Evolutionary conservation across 768 basidiomycete genomes (phyloP), one percentile per base, ranked within the genome.

Genomic region (Boletus vinaceobasis): DNA sequence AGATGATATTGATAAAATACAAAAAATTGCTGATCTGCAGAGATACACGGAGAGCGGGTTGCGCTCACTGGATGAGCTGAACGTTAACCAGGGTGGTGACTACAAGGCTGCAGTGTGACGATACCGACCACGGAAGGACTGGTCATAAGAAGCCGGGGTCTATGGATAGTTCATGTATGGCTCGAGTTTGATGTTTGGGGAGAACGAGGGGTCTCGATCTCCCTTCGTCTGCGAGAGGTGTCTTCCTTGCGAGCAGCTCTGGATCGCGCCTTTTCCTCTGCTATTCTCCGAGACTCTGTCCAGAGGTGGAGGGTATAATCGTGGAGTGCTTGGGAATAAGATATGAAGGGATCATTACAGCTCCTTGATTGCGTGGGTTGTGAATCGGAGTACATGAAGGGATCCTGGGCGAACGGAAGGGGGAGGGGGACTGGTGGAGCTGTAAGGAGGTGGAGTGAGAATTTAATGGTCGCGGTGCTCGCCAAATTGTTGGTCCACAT

Each of bases 291-390:
- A 6, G 85, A 84, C 64, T 87, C 83, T 48, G 81, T 80, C 85
- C 86, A 87, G 47, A 86, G 76, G 39, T 67, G 75, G 48, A 87
- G 77, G 29, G 87, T 88, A 57, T 86, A 87, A 52, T 85, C 77
- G 65, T 87, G 83, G 33, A 88, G 71, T 42, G 84, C 77, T 61
- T 80, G 83, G 17, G 87, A 81, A 63, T 88, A 88, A 35, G 74
- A 74, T 44, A 74, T 64, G 61, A 86, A 71, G 8, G 79, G 76
- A 59, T 72, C 65, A 26, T 58, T 61, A 21, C 9, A 44, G 33
- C 46, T 8, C 2, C 55, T 43, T 21, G 70, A 37, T 27, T 7
- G 35, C 17, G 13, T 26, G 21, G 59, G 32, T 4, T 50, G 51
- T 45, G 67, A 21, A 29, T 36, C n/a, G 48, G 63, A 55, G 23